Evolutionary conservation across 495 filamentous ascomycete species (phyloP).

Genomic region (Neurospora sp.): DNA sequence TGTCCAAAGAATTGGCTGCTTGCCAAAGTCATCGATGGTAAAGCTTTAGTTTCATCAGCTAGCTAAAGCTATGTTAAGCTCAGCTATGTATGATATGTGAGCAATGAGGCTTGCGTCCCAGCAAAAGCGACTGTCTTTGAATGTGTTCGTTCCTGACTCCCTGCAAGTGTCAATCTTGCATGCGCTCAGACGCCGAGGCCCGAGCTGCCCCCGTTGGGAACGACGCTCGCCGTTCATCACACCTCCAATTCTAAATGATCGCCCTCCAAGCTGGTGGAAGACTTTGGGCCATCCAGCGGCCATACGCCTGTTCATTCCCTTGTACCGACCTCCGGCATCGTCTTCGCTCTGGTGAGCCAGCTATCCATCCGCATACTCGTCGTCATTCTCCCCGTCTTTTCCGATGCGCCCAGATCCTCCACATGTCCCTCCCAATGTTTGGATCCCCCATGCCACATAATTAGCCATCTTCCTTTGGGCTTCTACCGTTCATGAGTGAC

Average conservation of each 20-base stretch:
- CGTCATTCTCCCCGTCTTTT: neutral
- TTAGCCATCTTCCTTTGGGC: neutral
- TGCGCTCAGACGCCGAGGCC: neutral
- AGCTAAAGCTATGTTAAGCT: neutral
- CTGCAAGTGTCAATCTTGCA: neutral
- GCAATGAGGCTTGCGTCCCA: neutral
- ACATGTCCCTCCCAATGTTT: neutral
- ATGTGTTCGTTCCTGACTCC: neutral
- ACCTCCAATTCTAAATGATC: neutral
- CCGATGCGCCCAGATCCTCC: neutral
- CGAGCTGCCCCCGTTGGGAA: neutral
- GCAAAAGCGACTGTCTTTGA: neutral
- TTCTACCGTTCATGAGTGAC: neutral
- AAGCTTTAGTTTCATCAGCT: neutral
- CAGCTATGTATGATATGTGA: neutral
- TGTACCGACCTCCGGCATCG: neutral
- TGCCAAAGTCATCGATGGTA: neutral
- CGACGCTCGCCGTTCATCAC: no score
- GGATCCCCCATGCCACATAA: neutral
- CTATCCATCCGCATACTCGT: neutral
- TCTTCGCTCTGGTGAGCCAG: neutral
- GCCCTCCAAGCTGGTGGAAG: neutral
- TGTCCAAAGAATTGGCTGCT: neutral
- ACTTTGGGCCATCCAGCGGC: neutral
- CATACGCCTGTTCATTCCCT: neutral